Evolutionary conservation across 1,284 basidiomycete genomes (phyloP).

Genomic region (Ustilago crameri): DNA sequence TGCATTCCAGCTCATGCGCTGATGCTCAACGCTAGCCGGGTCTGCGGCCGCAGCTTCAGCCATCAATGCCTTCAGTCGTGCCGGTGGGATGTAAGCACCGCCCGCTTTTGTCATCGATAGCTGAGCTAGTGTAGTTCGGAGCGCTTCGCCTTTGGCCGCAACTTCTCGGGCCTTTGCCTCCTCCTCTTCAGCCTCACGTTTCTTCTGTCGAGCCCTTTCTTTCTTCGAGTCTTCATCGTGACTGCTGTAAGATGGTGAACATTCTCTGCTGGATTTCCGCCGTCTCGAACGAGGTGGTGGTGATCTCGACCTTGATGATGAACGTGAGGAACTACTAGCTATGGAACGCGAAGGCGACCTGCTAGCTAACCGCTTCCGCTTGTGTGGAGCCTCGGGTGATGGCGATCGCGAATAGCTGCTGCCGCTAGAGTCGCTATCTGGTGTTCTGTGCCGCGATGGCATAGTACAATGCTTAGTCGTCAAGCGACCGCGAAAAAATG

Average conservation of each 20-base stretch:
- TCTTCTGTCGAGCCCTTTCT: constrained; percentile 4
- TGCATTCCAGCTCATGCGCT: constrained; percentile 95
- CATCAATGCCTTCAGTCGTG: constrained; percentile 83
- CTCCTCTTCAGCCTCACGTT: constrained; percentile 9
- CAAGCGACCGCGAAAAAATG: too few relatives aligned
- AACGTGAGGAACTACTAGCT: constrained; percentile 27
- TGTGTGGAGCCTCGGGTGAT: constrained; percentile 23
- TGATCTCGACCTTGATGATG: constrained; percentile 28
- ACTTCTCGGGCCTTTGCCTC: constrained; percentile 20
- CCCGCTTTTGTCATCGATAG: constrained; percentile 75
- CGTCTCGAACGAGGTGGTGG: constrained; percentile 32
- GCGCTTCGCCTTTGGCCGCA: constrained; percentile 50
- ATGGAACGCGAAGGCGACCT: constrained; percentile 18
- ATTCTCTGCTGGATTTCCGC: constrained; percentile 15
- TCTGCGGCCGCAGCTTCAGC: constrained; percentile 80
- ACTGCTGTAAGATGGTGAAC: constrained; percentile 26
- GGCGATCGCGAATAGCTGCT: constrained; percentile 16
- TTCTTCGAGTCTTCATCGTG: constrained; percentile 4
- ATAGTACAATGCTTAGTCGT: constrained; percentile 3
- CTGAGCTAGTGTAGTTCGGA: constrained; percentile 55
- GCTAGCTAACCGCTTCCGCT: constrained; percentile 29
- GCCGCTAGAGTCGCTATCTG: constrained; percentile 6
- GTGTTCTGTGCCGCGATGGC: constrained; percentile 21
- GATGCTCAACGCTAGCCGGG: constrained; percentile 90
- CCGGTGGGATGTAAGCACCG: constrained; percentile 85